phyloP scores from a whole-genome alignment of 345 rosid genomes.

The Eucalyptus virginea region DNA sequence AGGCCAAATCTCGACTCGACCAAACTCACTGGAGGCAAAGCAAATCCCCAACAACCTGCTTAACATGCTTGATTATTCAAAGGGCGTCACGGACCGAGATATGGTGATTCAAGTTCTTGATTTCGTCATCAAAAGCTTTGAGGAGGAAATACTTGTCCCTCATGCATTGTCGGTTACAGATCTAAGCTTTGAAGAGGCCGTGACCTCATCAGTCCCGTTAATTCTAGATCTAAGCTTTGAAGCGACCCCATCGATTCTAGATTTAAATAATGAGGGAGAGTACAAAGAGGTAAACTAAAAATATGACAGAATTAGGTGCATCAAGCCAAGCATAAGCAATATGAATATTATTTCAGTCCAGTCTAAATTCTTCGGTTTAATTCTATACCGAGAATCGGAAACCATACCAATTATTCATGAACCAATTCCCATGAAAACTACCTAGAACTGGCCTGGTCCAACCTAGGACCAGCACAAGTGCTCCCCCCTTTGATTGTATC shows the following conservation, averaged over 20 bases:
- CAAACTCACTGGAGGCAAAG: constrained; percentile 30
- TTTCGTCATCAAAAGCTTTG: constrained; percentile 56
- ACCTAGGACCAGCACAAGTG: not conserved
- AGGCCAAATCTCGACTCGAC: not conserved
- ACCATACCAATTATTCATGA: not conserved
- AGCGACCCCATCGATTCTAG: not conserved
- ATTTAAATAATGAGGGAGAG: not conserved
- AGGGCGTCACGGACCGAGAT: not conserved
- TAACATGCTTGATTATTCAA: constrained; percentile 33
- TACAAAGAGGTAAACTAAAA: not conserved
- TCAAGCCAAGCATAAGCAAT: not conserved
- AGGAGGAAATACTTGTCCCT: constrained; percentile 26
- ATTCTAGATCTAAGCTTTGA: not conserved
- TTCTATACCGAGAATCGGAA: fast-evolving
- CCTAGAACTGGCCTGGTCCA: not conserved
- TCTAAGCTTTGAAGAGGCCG: not conserved
- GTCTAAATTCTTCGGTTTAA: not conserved
- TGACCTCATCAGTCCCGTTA: not conserved
- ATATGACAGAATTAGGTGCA: not conserved
- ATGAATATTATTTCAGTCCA: not conserved
- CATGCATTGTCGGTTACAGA: not conserved
- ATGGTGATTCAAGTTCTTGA: constrained; percentile 38
- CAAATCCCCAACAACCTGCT: constrained; percentile 40
- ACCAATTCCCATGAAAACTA: not conserved
- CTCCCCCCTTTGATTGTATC: not conserved